Conservation (phyloP, 257 asterid species). For the Fraxinus pennsylvanica region DNA sequence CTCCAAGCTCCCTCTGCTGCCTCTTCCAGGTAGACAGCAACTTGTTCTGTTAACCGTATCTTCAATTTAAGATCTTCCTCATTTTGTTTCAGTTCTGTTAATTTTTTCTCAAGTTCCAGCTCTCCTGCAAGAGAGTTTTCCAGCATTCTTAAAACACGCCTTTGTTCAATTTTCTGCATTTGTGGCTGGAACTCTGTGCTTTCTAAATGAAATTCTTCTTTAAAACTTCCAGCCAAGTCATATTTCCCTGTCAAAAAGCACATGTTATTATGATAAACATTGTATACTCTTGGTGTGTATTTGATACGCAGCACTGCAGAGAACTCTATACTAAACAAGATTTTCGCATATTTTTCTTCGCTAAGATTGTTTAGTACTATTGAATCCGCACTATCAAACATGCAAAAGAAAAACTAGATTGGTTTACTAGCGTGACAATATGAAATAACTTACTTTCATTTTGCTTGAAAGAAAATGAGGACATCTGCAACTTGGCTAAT, state of each 20-base stretch:
- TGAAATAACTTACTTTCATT: conserved; percentile 57
- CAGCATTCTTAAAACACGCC: conserved; percentile 64
- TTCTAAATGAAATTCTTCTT: conserved; percentile 36
- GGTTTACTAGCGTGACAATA: neutral
- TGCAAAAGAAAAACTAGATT: neutral
- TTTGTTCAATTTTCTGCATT: conserved; percentile 46
- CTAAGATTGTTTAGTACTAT: neutral
- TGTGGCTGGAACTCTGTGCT: conserved; percentile 47
- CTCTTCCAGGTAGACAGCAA: conserved; percentile 82
- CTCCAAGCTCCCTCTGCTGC: conserved; percentile 90
- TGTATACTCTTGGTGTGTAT: neutral
- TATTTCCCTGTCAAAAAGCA: conserved; percentile 45
- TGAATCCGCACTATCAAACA: neutral
- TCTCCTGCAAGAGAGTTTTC: conserved; percentile 74
- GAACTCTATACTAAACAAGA: neutral
- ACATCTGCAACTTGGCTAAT: conserved; percentile 79
- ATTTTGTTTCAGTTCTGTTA: conserved; percentile 56
- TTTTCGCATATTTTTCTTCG: neutral
- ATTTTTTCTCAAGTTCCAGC: conserved; percentile 75
- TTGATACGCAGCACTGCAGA: neutral
- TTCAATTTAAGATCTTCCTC: conserved; percentile 74
- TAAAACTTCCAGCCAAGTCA: conserved; percentile 39
- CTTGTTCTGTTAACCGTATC: conserved; percentile 64
- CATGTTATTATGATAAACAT: conserved; percentile 7
- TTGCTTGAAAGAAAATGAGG: conserved; percentile 58